Evolutionary conservation across 371 early-diverging fungal species (phyloP).

Genomic region (Choanephora cucurbitarum): DNA sequence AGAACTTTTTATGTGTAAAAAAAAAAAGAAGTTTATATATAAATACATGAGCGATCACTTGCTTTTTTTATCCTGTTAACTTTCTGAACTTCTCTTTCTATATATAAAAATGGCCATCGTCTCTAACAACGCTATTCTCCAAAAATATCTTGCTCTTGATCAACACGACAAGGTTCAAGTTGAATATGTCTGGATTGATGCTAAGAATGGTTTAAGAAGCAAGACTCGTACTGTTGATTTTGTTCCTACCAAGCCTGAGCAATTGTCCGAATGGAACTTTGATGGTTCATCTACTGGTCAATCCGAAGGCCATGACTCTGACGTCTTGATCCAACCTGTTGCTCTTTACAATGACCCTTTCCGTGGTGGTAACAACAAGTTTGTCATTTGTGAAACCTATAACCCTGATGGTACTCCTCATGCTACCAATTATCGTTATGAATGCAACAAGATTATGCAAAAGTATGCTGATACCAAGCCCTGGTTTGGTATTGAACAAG

Average conservation of each 20-base stretch:
- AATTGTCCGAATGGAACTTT: constrained; percentile 64
- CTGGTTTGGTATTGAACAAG: constrained; percentile 71
- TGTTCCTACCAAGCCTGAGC: constrained; percentile 38
- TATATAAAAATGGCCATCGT: constrained; percentile 29
- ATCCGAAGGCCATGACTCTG: constrained; percentile 64
- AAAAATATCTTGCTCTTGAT: constrained; percentile 56
- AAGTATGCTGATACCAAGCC: constrained; percentile 46
- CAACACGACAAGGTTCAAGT: constrained; percentile 59
- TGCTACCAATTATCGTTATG: constrained; percentile 54
- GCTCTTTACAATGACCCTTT: constrained; percentile 63
- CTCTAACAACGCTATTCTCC: constrained; percentile 48
- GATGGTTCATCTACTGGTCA: constrained; percentile 68
- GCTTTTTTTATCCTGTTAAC: too few species aligned
- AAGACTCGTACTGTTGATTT: constrained; percentile 53
- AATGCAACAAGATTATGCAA: constrained; percentile 49
- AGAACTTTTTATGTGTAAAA: too few species aligned
- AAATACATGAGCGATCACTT: too few species aligned
- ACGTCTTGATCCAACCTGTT: constrained; percentile 58
- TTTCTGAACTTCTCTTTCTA: background rate
- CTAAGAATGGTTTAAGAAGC: constrained; percentile 45
- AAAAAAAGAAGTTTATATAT: too few species aligned
- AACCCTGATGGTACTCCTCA: constrained; percentile 61
- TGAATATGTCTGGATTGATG: constrained; percentile 68
- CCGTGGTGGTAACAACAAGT: constrained; percentile 63
- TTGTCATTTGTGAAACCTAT: constrained; percentile 59